Evolutionary conservation across 371 early-diverging fungal genomes (phyloP).

Genomic region (Basidiobolus meristosporus): DNA sequence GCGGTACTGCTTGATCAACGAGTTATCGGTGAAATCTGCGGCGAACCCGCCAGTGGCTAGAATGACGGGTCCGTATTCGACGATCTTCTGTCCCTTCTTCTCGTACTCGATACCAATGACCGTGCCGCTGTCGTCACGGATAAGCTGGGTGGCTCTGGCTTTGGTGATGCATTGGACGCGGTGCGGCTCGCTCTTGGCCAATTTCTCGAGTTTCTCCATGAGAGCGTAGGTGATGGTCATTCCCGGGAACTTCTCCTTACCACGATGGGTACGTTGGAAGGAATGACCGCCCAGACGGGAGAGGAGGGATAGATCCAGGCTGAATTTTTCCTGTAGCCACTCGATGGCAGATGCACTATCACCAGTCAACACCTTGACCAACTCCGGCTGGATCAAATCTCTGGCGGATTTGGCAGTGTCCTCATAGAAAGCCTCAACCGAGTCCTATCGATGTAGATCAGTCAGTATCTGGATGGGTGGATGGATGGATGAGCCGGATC

Average conservation of each 20-base stretch:
- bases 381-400: slow-evolving; percentile 61
- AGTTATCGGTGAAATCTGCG: slow-evolving; percentile 45
- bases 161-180: slow-evolving; percentile 62
- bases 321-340: slow-evolving; percentile 82
- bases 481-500: neutral
- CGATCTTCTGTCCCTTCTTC: slow-evolving; percentile 29
- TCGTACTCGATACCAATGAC: slow-evolving; percentile 74
- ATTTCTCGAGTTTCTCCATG: slow-evolving; percentile 70
- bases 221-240: slow-evolving; percentile 91
- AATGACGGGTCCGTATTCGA: slow-evolving; percentile 59
- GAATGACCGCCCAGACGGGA: slow-evolving; percentile 81
- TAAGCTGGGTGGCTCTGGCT: slow-evolving; percentile 42
- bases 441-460: slow-evolving; percentile 47
- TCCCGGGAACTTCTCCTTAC: slow-evolving; percentile 83
- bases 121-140: slow-evolving; percentile 25
- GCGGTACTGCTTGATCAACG: slow-evolving; percentile 33
- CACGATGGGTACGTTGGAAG: slow-evolving; percentile 86
- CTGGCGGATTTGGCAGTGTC: slow-evolving; percentile 80
- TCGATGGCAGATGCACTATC: slow-evolving; percentile 76
- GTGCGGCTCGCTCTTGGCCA: slow-evolving; percentile 38
- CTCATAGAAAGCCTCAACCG: slow-evolving; percentile 66
- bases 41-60: slow-evolving; percentile 89
- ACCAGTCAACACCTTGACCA: slow-evolving; percentile 72
- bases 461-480: neutral
- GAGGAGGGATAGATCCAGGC: slow-evolving; percentile 68